These are phyloP conservation scores for Talaromyces sp. DNA, from an alignment of 2,329 filamentous ascomycete genomes.

Conservation along the genomic window DNA sequence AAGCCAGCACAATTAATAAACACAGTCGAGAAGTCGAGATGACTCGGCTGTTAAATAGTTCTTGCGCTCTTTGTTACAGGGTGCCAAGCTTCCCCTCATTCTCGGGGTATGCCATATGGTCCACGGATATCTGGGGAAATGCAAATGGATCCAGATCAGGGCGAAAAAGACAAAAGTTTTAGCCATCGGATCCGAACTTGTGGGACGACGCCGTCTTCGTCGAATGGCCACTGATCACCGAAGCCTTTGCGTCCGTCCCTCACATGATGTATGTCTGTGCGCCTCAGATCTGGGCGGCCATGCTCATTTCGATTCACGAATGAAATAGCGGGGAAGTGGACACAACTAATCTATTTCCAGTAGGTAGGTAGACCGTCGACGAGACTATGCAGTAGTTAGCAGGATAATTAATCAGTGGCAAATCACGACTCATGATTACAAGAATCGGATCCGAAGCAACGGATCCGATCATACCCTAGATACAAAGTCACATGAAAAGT, in stretches of 20 bases:
- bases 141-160: not conserved
- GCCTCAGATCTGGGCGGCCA: not conserved
- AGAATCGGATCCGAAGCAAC: not conserved
- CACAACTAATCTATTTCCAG: not conserved
- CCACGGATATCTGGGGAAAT: constrained; percentile 3
- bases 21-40: not conserved
- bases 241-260: not conserved
- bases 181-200: not conserved
- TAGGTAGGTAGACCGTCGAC: not conserved
- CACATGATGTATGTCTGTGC: not conserved
- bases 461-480: not conserved
- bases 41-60: not conserved
- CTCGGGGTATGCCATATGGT: not conserved
- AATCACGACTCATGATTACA: not conserved
- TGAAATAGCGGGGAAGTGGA: not conserved
- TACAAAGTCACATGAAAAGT: not conserved
- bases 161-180: not conserved
- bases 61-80: not conserved
- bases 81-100: constrained; percentile 12
- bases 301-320: not conserved
- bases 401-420: not conserved
- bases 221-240: not conserved
- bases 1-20: not conserved
- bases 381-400: not conserved
- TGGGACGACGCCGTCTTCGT: not conserved